Evolutionary conservation across 495 filamentous ascomycete species (phyloP).

Genomic region (Penicillium bialowiezense): DNA sequence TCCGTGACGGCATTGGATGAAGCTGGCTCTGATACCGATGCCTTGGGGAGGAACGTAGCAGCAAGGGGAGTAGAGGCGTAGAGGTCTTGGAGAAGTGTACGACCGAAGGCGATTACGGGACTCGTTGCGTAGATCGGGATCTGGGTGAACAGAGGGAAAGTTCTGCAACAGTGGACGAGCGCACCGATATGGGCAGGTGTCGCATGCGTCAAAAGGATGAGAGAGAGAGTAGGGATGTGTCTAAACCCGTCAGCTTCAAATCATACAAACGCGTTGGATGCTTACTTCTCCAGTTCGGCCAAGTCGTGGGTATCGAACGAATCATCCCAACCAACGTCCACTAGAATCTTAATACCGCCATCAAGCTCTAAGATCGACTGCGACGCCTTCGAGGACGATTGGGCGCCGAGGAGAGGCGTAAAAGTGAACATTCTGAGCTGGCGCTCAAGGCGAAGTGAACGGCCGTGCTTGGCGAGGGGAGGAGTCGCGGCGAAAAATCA

Average conservation of each 20-base stretch:
- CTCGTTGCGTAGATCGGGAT: conserved; percentile 96
- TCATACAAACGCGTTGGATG: neutral
- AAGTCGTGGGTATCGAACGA: conserved; percentile 77
- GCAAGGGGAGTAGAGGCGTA: conserved; percentile 88
- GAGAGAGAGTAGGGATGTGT: conserved; percentile 83
- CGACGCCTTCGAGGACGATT: conserved; percentile 76
- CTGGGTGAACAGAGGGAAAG: conserved; percentile 84
- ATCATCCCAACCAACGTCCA: conserved; percentile 96
- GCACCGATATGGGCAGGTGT: conserved; percentile 88
- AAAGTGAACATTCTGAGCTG: conserved; percentile 81
- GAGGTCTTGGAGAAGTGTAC: conserved; percentile 86
- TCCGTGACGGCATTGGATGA: conserved; percentile 28
- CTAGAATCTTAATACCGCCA: conserved; percentile 89
- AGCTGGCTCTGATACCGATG: conserved; percentile 64
- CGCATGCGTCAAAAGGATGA: conserved; percentile 93
- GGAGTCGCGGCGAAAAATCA: neutral
- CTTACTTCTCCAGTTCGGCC: conserved; percentile 84
- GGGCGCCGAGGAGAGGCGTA: conserved; percentile 86
- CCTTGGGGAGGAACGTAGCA: conserved; percentile 68
- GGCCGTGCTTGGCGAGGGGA: neutral
- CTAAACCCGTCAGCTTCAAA: conserved; percentile 41
- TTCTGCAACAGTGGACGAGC: conserved; percentile 95
- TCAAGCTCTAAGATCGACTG: conserved; percentile 96
- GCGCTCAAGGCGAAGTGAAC: conserved; percentile 6
- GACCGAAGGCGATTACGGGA: conserved; percentile 88